A percentile compares a stretch with the other conserved stretches of the same genome.
phyloP scores from a whole-genome alignment of 2,329 filamentous ascomycete species.

The Fusarium sambucinum region DNA sequence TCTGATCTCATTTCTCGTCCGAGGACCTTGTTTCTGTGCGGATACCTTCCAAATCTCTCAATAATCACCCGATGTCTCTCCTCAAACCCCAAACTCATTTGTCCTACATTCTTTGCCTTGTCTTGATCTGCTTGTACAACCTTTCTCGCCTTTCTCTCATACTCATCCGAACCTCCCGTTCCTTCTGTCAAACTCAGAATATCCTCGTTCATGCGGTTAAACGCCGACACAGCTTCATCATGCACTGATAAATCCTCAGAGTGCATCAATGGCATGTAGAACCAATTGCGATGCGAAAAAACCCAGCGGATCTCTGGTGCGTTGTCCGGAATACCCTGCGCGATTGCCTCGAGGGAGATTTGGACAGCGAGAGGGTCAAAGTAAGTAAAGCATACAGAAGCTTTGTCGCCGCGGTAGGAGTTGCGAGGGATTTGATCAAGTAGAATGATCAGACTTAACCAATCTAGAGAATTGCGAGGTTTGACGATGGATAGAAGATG shows the following conservation, averaged over 20 bases:
- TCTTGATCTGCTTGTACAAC: conserved; percentile 47
- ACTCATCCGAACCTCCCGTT: conserved; percentile 38
- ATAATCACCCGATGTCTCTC: conserved; percentile 64
- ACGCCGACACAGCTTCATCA: conserved; percentile 51
- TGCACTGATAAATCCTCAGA: conserved; percentile 64
- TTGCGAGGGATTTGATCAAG: conserved; percentile 75
- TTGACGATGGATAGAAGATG: conserved; percentile 49
- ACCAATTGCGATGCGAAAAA: conserved; percentile 63
- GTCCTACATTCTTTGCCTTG: conserved; percentile 43
- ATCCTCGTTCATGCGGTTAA: conserved; percentile 51
- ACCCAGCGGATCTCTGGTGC: conserved; percentile 51
- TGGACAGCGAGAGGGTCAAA: conserved; percentile 68
- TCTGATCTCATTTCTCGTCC: conserved; percentile 62
- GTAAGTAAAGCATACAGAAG: conserved; percentile 60
- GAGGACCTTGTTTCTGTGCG: conserved; percentile 66
- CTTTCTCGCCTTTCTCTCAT: conserved; percentile 45
- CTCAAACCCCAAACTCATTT: conserved; percentile 52
- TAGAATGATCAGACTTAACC: conserved; percentile 66
- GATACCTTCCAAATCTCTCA: conserved; percentile 68
- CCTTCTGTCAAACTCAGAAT: conserved; percentile 50
- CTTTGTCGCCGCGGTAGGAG: conserved; percentile 65
- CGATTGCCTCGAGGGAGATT: conserved; percentile 55
- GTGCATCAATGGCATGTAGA: conserved; percentile 71
- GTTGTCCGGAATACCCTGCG: conserved; percentile 48
- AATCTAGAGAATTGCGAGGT: conserved; percentile 50